A percentile compares a stretch with the other conserved stretches of the same genome.
Conservation (phyloP, 2,329 filamentous ascomycete species). For the Ramularia collo-cygni region DNA sequence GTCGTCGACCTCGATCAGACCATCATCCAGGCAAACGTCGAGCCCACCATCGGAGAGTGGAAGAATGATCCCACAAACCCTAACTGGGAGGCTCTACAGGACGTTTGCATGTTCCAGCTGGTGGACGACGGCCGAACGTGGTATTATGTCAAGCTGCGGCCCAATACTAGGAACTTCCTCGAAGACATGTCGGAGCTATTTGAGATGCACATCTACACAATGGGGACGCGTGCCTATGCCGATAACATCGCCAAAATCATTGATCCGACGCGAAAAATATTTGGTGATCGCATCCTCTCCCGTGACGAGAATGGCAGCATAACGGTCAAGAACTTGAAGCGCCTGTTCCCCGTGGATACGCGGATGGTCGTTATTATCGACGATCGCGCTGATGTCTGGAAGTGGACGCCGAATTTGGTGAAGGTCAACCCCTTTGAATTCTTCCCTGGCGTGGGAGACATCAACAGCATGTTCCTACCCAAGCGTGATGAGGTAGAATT, state of each 20-base stretch:
- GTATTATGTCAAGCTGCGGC: conserved; percentile 98
- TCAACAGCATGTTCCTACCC: conserved; percentile 94
- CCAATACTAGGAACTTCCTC: conserved; percentile 75
- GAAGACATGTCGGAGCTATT: conserved; percentile 71
- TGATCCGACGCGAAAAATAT: conserved; percentile 80
- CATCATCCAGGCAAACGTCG: conserved; percentile 95
- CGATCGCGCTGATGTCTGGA: conserved; percentile 93
- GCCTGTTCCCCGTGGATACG: conserved; percentile 91
- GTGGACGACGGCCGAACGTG: conserved; percentile 79
- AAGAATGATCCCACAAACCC: conserved; percentile 80
- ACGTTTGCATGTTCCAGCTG: conserved; percentile 82
- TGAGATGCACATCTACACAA: conserved; percentile 97
- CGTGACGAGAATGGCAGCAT: conserved; percentile 95
- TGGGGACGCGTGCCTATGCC: conserved; percentile 97
- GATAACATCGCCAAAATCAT: conserved; percentile 86
- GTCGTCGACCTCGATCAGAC: conserved; percentile 98
- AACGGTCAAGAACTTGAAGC: conserved; percentile 79
- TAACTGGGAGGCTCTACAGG: conserved; percentile 83
- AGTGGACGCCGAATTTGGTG: conserved; percentile 85
- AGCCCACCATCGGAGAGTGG: conserved; percentile 95
- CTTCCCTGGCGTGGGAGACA: conserved; percentile 95
- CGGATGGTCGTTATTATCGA: conserved; percentile 99
- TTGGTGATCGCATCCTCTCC: conserved; percentile 91
- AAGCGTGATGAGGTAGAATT: conserved; percentile 52
- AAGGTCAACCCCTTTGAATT: conserved; percentile 96